Evolutionary conservation across 164 flowering plant genomes (phyloP).

Genomic region (Saururus chinensis): DNA sequence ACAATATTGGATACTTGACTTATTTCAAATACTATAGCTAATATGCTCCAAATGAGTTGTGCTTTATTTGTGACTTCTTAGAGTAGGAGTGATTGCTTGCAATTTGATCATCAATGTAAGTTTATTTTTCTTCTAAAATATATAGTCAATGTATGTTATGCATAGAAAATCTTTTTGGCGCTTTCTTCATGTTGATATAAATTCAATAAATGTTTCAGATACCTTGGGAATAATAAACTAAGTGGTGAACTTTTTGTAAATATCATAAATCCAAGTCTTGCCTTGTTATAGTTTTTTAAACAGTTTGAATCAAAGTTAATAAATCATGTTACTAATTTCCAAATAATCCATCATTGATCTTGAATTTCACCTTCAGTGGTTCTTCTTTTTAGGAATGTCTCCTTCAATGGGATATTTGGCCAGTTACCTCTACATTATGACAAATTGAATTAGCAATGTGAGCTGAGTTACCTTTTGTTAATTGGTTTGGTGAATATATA

Average conservation of each 20-base stretch:
- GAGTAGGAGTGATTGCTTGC: too few relatives aligned
- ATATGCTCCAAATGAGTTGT: too few relatives aligned
- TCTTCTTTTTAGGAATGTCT: slow-evolving; percentile 29
- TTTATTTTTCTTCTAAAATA: not conserved
- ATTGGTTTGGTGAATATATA: too few relatives aligned
- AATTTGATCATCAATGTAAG: not conserved
- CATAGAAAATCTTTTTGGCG: not conserved
- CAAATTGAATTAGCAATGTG: slow-evolving; percentile 29
- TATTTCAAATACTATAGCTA: too few relatives aligned
- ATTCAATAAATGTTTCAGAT: slow-evolving; percentile 25
- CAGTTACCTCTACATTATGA: slow-evolving; percentile 20
- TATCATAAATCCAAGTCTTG: slow-evolving; percentile 23
- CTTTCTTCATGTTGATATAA: not conserved
- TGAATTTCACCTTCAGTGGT: not conserved
- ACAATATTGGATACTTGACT: not conserved
- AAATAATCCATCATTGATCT: too few relatives aligned
- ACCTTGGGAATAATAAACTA: slow-evolving; percentile 39
- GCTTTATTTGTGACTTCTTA: too few relatives aligned
- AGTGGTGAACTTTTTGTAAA: slow-evolving; percentile 25
- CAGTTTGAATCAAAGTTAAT: too few relatives aligned
- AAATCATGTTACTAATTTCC: too few relatives aligned
- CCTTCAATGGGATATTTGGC: slow-evolving; percentile 37
- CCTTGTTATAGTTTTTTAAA: slow-evolving; percentile 10
- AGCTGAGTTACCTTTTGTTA: slow-evolving; percentile 4
- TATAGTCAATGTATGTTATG: not conserved